These are phyloP conservation scores for Ambrosia trifida DNA, from an alignment of 129 eudicot genomes.

Conservation along the genomic window DNA sequence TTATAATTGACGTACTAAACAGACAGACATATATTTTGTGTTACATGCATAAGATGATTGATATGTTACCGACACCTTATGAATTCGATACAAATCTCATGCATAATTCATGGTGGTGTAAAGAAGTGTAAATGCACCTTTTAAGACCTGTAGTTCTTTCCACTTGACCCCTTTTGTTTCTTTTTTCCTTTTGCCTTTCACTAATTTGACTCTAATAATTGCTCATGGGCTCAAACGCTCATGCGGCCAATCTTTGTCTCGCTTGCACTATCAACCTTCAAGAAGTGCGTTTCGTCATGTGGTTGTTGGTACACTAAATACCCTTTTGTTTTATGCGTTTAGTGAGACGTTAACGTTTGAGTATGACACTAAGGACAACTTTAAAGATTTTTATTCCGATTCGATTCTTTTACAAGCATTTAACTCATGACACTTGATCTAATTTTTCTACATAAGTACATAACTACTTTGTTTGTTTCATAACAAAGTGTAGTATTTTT, in stretches of 20 bases:
- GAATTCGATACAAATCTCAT: background rate
- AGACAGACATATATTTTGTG: conserved; percentile 26
- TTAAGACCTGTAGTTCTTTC: conserved; percentile 27
- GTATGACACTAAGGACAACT: conserved; percentile 7
- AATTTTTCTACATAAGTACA: background rate
- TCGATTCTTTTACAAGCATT: conserved; percentile 11
- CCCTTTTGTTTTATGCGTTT: conserved; percentile 24
- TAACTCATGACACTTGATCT: background rate
- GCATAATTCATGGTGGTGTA: conserved; percentile 17
- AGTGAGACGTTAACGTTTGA: conserved; percentile 21
- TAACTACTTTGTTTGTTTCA: background rate
- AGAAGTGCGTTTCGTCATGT: conserved; percentile 44
- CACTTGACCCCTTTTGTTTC: conserved; percentile 37
- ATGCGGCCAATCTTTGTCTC: conserved; percentile 27
- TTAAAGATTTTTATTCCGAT: background rate
- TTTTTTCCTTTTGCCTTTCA: conserved; percentile 40
- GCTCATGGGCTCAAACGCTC: conserved; percentile 36
- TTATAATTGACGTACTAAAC: conserved; percentile 25
- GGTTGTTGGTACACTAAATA: conserved; percentile 25
- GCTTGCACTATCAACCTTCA: conserved; percentile 26
- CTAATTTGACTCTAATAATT: conserved; percentile 44
- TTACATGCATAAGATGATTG: conserved; percentile 14
- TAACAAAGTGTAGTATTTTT: background rate
- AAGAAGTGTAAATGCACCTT: conserved; percentile 43
- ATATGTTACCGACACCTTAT: background rate